Evolutionary conservation across 352 stramenopile species (phyloP), one percentile per base, ranked within the genome.

Genomic region (Globisporangium cystogenes): DNA sequence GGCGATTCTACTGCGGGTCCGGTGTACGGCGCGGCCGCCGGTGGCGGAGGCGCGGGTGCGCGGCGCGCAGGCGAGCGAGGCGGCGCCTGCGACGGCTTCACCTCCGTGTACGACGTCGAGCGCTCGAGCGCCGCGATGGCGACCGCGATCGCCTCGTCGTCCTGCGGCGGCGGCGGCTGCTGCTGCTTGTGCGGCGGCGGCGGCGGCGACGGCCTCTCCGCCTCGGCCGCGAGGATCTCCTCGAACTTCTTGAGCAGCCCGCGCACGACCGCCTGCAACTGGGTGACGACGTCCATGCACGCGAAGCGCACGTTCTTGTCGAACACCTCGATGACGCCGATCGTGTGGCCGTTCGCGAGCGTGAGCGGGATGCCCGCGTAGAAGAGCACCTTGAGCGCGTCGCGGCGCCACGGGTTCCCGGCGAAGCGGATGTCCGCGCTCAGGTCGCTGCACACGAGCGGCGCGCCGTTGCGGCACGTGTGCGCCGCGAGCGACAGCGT

Each of bases 281-380:
- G 83, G 37, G 57, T 63, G 10, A 87, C 51, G 24, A 92, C 72
- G 26, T 89, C 67, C 35, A 68, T 68, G 54, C 83, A 93, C 20
- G 67, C 74, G 46, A 65, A 81, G 7, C 81, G 78, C 5, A 70
- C 56, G 15, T 68, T 66, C 20, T 29, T 36, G 50, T 90, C 81
- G 49, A 83, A 87, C 3, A 93, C 78, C 47, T 93, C 83, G 27
- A 93, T 63, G 4, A 68, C 64, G 21, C 83, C 83, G 31, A 93
- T 68, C 20, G 80, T 80, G 55, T 85, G 70, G 31, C 81, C 80
- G 26, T 82, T 87, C 24, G 69, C 73, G 10, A 93, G 71, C 35
- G 76, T 72, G 20, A 95, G 43, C 21, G 86, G 86, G 39, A 92
- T 92, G 15, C 82, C 87, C 1, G 80, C 83, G 51, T 95, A 94